phyloP scores from a whole-genome alignment of 805 yeast genomes.

The Blastobotrys parvus region DNA sequence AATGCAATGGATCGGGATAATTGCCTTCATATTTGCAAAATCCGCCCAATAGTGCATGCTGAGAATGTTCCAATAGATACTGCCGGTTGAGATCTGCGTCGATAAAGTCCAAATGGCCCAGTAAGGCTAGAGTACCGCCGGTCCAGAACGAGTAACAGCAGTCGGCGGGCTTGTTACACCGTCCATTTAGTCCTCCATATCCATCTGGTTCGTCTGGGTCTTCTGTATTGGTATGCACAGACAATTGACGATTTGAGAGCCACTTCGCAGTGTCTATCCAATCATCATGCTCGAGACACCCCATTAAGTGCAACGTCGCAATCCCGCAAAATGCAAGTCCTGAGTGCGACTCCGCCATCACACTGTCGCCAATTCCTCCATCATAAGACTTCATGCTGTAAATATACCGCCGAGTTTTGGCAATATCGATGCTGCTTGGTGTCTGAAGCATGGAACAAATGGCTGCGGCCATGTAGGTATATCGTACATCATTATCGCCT shows the following conservation, averaged over 20 bases:
- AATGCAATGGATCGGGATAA: conserved; percentile 57
- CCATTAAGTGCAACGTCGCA: conserved; percentile 44
- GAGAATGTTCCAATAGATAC: conserved; percentile 49
- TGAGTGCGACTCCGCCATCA: conserved; percentile 63
- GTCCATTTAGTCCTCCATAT: conserved; percentile 74
- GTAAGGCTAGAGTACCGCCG: conserved; percentile 44
- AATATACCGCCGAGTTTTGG: conserved; percentile 34
- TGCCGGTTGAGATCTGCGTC: conserved; percentile 30
- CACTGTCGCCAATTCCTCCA: conserved; percentile 64
- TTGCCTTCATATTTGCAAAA: conserved; percentile 53
- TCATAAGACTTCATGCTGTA: conserved; percentile 33
- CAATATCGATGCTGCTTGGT: conserved; percentile 31
- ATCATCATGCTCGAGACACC: conserved; percentile 18
- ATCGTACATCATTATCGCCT: conserved; percentile 66
- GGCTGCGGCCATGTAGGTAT: conserved; percentile 63
- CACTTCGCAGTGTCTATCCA: conserved; percentile 3
- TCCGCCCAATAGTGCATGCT: conserved; percentile 63
- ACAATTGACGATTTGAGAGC: conserved; percentile 55
- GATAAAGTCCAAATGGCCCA: conserved; percentile 30
- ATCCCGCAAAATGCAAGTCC: conserved; percentile 85
- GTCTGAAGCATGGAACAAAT: conserved; percentile 44
- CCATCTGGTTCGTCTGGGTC: neutral
- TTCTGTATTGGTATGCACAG: conserved; percentile 10
- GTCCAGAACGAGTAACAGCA: conserved; percentile 89
- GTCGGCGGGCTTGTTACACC: conserved; percentile 77